Evolutionary conservation across 768 basidiomycete species (phyloP).

Genomic region (Cyathus striatus): DNA sequence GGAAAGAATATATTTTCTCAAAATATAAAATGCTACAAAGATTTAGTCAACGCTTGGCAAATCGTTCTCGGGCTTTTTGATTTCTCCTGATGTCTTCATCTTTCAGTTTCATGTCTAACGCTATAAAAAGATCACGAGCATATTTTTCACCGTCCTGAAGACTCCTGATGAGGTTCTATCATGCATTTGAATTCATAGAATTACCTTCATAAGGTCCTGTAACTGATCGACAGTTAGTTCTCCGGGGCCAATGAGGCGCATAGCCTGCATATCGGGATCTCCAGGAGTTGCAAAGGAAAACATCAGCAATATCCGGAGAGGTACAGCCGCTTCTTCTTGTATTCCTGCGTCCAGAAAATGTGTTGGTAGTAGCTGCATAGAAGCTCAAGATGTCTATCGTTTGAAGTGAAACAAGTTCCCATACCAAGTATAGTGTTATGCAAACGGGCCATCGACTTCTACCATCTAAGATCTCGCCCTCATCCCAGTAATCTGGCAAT

Average conservation of each 20-base stretch:
- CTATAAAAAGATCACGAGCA: constrained; percentile 49
- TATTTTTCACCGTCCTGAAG: constrained; percentile 64
- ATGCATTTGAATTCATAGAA: too few species aligned
- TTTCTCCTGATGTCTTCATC: constrained; percentile 60
- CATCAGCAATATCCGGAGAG: constrained; percentile 54
- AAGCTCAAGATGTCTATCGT: not conserved
- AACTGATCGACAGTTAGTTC: constrained; percentile 47
- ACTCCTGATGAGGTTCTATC: too few species aligned
- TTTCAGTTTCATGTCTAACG: constrained; percentile 58
- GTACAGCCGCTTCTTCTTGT: constrained; percentile 66
- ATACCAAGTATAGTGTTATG: constrained; percentile 72
- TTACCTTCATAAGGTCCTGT: constrained; percentile 51
- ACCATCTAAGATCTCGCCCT: constrained; percentile 62
- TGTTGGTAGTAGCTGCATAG: constrained; percentile 42
- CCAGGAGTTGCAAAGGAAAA: constrained; percentile 50
- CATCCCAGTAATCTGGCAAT: constrained; percentile 84
- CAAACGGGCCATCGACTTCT: constrained; percentile 71
- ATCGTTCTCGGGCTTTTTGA: constrained; percentile 53
- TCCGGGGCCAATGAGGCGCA: constrained; percentile 59
- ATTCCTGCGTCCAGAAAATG: constrained; percentile 73
- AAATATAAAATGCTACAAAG: too few species aligned
- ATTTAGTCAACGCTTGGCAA: too few species aligned
- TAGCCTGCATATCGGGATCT: constrained; percentile 48
- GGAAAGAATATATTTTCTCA: too few species aligned
- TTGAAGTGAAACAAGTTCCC: not conserved